phyloP scores from a whole-genome alignment of 192 early-diverging fungal genomes.

The Entomortierella parvispora region DNA sequence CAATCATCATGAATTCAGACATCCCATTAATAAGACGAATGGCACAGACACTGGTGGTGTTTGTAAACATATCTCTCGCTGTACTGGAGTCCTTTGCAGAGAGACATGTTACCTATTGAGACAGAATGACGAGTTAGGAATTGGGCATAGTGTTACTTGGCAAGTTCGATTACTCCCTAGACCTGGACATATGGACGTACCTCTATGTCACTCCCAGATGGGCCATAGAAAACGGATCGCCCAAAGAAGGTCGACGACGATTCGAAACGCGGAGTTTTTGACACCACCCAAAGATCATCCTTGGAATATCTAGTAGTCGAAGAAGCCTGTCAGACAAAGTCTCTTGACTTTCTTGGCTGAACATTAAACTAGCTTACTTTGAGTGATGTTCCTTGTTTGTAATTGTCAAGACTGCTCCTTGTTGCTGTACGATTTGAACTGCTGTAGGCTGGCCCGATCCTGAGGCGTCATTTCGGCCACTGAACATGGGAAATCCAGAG shows the following conservation, averaged over 20 bases:
- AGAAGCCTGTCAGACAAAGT: no score
- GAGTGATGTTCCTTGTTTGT: conserved; percentile 56
- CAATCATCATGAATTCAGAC: conserved; percentile 65
- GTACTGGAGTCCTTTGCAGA: conserved; percentile 50
- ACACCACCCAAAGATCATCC: conserved; percentile 65
- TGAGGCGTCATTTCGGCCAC: background rate
- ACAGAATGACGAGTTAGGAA: background rate
- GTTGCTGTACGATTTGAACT: conserved; percentile 8
- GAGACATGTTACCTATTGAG: conserved; percentile 51
- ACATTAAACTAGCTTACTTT: conserved; percentile 29
- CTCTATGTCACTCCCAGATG: conserved; percentile 54
- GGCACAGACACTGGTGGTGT: conserved; percentile 28
- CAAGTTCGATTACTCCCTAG: no score
- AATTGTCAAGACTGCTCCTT: conserved; percentile 31
- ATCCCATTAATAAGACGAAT: conserved; percentile 56
- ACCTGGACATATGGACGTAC: conserved; percentile 28
- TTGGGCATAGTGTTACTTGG: no score
- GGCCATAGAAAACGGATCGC: conserved; percentile 58
- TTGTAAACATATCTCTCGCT: conserved; percentile 25
- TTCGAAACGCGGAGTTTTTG: conserved; percentile 52
- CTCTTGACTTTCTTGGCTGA: no score
- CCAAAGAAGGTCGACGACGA: conserved; percentile 55
- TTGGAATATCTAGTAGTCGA: conserved; percentile 14
- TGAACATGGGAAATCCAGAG: conserved; percentile 36
- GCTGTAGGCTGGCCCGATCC: conserved; percentile 4